These are phyloP conservation scores for Hyphodiscus sp. DNA, from an alignment of 2,329 filamentous ascomycete genomes.

Conservation along the genomic window DNA sequence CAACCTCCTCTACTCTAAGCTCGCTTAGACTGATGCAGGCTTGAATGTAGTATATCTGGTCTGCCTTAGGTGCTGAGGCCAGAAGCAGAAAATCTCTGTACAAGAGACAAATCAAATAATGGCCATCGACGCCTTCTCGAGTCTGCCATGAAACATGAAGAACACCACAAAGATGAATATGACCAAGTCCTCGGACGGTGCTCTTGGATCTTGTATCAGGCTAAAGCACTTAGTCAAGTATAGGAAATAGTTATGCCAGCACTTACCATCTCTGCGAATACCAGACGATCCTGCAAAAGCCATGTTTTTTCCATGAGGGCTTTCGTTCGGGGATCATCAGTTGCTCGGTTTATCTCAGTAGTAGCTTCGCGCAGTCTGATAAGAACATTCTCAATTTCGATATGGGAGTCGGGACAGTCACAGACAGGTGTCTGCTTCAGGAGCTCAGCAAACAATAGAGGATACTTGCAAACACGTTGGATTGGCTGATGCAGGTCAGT, in stretches of 20 bases:
- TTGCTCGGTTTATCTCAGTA: slow-evolving; percentile 76
- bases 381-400: slow-evolving; percentile 69
- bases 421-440: slow-evolving; percentile 75
- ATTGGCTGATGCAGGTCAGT: slow-evolving; percentile 59
- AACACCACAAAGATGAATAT: slow-evolving; percentile 74
- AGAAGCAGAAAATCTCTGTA: slow-evolving; percentile 76
- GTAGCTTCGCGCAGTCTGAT: slow-evolving; percentile 68
- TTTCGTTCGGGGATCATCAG: slow-evolving; percentile 65
- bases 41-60: slow-evolving; percentile 64
- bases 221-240: slow-evolving; percentile 12
- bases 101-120: slow-evolving; percentile 80
- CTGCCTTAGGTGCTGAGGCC: slow-evolving; percentile 58
- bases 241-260: not conserved
- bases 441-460: slow-evolving; percentile 77
- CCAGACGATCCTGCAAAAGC: slow-evolving; percentile 74
- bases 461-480: slow-evolving; percentile 87
- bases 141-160: slow-evolving; percentile 80
- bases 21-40: slow-evolving; percentile 65
- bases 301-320: slow-evolving; percentile 73
- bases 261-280: slow-evolving; percentile 65
- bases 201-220: slow-evolving; percentile 49
- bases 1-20: slow-evolving; percentile 61
- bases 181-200: slow-evolving; percentile 73
- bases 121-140: slow-evolving; percentile 58
- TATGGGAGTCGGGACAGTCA: slow-evolving; percentile 79